Base-by-base conservation (phyloP, 805 yeast genomes). In the Hyphopichia homilentoma region DNA sequence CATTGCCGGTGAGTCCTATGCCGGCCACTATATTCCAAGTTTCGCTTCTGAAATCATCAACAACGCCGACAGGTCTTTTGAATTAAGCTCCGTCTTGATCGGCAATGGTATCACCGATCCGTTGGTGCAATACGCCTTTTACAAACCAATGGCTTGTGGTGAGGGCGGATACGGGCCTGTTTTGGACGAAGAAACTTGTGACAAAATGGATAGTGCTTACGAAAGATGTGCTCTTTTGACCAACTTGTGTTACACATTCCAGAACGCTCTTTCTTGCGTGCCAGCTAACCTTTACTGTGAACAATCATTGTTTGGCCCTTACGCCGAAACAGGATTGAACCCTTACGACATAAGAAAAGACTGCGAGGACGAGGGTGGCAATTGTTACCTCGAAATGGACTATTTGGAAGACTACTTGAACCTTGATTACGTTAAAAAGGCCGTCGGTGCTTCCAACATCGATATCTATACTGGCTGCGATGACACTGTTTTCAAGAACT, bases 1-100 rank as follows among this genome's bases (percentile, higher is more conserved):
- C 59, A 84, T 88, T 54, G 82, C 96, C 27, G 96, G 96, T 45
- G 96, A 88, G 56, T 83, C 94, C 6, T 88, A 89, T 52, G 96
- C 90, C 13, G 96, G 97, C 31, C 94, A 87, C 54, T 89, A 90
- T 62, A 84, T 89, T 44, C 98, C 98, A 14, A 84, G 75, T 7
- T 84, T 88, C 60, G 95, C 95, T 6, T 57, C 75, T 37, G 95
- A 86, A 58, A 86, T 88, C 47, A 63, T 85, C 47, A 65, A 75
- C 24, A 86, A 84, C 49, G 68, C 73, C 16, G 81, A 79, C 39
- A 60, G 67, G 44, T 45, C 59, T 6, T 61, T 63, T 30, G 61
- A 62, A 23, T 57, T 64, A 40, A 22, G 50, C 15, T 64, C 70
- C 4, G 64, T 66, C 8, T 48, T 67, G 41, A 65, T 67, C 28